Conservation (phyloP, 1,284 basidiomycete species). For the Heterobasidion annosum region DNA sequence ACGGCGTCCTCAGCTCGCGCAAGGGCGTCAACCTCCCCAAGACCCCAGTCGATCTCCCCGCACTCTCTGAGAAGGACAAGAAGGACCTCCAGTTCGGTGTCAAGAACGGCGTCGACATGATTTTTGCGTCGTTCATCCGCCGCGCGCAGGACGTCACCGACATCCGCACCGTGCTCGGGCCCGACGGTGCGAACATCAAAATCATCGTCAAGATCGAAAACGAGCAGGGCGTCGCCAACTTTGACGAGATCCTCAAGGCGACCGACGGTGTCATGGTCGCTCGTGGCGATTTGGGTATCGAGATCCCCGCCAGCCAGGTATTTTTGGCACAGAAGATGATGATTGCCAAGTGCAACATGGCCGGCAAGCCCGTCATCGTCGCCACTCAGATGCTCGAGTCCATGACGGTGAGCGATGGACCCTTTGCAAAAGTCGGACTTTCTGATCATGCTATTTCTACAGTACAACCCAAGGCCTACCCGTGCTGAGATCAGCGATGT, state of each 20-base stretch:
- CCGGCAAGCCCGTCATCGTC: slow-evolving; percentile 96
- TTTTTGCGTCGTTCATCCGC: slow-evolving; percentile 97
- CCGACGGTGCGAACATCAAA: slow-evolving; percentile 90
- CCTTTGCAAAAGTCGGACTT: neutral
- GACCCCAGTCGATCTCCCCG: slow-evolving; percentile 95
- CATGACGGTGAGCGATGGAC: slow-evolving; percentile 67
- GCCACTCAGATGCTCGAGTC: slow-evolving; percentile 99
- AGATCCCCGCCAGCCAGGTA: slow-evolving; percentile 96
- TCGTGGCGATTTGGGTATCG: slow-evolving; percentile 95
- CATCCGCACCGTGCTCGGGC: slow-evolving; percentile 85
- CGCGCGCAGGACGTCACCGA: slow-evolving; percentile 87
- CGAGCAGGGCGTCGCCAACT: slow-evolving; percentile 95
- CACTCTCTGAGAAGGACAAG: slow-evolving; percentile 98
- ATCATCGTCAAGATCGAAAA: slow-evolving; percentile 99
- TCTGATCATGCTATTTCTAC: slow-evolving; percentile 1
- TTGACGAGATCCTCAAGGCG: slow-evolving; percentile 92
- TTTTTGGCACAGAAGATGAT: slow-evolving; percentile 99
- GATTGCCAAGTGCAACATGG: slow-evolving; percentile 97
- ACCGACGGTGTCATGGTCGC: slow-evolving; percentile 98
- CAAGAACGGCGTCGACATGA: slow-evolving; percentile 97
- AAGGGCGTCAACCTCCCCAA: slow-evolving; percentile 99
- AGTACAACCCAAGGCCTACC: slow-evolving; percentile 95
- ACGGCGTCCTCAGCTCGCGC: slow-evolving; percentile 88
- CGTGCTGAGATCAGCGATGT: slow-evolving; percentile 97
- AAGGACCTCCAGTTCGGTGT: slow-evolving; percentile 93